Conservation (phyloP, 257 asterid species). For the Nicotiana obtusifolia region DNA sequence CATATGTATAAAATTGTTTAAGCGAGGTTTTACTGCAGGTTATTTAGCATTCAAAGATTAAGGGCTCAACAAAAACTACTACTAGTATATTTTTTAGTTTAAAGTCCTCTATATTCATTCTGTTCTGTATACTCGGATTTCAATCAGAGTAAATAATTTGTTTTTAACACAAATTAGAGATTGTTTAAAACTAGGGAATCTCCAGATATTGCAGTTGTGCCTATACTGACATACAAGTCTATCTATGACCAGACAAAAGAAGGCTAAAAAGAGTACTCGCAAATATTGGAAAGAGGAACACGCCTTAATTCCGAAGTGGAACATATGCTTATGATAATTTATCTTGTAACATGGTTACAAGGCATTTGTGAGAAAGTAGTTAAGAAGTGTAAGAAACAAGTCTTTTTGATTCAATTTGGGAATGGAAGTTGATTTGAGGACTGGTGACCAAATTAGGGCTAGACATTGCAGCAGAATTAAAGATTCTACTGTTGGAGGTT, state of each 20-base stretch:
- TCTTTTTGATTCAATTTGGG: not conserved
- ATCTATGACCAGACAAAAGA: not conserved
- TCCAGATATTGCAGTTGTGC: not conserved
- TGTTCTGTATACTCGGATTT: not conserved
- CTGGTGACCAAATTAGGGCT: conserved; percentile 16
- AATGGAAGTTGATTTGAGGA: conserved; percentile 28
- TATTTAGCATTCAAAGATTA: not conserved
- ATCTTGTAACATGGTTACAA: not conserved
- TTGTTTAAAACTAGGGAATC: not conserved
- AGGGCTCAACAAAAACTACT: not conserved
- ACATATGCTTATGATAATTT: not conserved
- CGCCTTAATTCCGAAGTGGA: not conserved
- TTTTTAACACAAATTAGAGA: not conserved
- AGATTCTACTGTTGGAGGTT: conserved; percentile 69
- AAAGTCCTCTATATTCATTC: not conserved
- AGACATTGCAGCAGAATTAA: conserved; percentile 72
- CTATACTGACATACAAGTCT: not conserved
- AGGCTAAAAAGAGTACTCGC: not conserved
- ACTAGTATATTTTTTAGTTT: not conserved
- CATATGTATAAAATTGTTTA: not conserved
- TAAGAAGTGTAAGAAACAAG: not conserved
- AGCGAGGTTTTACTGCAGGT: not conserved
- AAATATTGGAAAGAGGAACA: not conserved
- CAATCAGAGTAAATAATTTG: not conserved
- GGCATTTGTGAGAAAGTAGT: not conserved